Conservation (phyloP, 805 yeast species). For the Sporopachydermia lactativora region DNA sequence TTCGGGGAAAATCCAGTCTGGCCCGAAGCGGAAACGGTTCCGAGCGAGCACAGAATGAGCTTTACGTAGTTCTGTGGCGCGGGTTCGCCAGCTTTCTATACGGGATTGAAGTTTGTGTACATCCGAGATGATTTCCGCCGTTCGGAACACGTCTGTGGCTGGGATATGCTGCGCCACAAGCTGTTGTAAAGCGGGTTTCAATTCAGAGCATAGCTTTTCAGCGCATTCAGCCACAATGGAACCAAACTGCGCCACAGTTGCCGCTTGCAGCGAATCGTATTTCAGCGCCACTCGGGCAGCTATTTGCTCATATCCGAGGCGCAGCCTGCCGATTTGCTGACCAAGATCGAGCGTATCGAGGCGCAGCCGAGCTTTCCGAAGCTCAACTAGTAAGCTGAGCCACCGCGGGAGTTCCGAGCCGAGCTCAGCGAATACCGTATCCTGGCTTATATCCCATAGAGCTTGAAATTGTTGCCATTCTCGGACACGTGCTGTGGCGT, state of each 20-base stretch:
- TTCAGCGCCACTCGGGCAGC: conserved; percentile 37
- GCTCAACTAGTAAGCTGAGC: conserved; percentile 31
- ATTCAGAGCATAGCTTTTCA: conserved; percentile 16
- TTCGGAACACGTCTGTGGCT: conserved; percentile 24
- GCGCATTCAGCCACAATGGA: conserved; percentile 21
- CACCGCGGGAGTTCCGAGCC: conserved; percentile 28
- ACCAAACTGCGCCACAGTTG: conserved; percentile 28
- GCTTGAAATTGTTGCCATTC: conserved; percentile 44
- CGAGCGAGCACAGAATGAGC: conserved; percentile 30
- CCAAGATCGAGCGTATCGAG: conserved; percentile 37
- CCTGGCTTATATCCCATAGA: conserved; percentile 42
- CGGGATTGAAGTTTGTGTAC: conserved; percentile 21
- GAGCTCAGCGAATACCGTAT: conserved; percentile 23
- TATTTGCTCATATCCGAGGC: conserved; percentile 36
- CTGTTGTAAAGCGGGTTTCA: conserved; percentile 21
- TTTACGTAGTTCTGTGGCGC: conserved; percentile 13
- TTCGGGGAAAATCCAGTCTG: conserved; percentile 45
- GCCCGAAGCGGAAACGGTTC: conserved; percentile 32
- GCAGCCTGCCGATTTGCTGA: conserved; percentile 26
- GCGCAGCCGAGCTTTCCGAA: conserved; percentile 26
- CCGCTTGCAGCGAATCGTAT: conserved; percentile 45
- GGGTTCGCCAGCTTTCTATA: conserved; percentile 12
- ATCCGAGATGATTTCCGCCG: conserved; percentile 24
- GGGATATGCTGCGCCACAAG: conserved; percentile 25
- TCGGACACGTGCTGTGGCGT: not conserved